Percentiles rank a stretch among this genome's conserved stretches.
These are phyloP conservation scores for Boletus rufocinnamomeus DNA, from an alignment of 768 basidiomycete species.

Conservation along the genomic window DNA sequence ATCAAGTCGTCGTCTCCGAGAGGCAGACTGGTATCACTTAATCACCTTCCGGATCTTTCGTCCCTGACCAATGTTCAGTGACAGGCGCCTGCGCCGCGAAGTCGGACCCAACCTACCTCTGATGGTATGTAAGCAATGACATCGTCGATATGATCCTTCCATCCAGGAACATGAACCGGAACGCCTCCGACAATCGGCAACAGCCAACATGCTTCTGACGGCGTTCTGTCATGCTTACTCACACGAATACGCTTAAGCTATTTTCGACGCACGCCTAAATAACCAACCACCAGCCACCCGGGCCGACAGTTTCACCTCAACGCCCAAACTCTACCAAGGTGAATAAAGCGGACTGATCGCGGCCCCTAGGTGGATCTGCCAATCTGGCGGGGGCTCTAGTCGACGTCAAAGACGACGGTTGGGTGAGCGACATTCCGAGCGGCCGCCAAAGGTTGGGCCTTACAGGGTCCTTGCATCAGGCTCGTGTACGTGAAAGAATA, in stretches of 20 bases:
- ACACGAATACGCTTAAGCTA: not conserved
- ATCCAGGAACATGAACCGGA: not conserved
- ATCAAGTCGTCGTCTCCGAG: not conserved
- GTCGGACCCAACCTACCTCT: not conserved
- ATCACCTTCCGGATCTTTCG: not conserved
- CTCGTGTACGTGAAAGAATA: not conserved
- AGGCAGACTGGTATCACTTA: not conserved
- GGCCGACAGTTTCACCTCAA: slow-evolving; percentile 1
- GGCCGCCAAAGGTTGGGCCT: not conserved
- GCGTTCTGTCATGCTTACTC: not conserved
- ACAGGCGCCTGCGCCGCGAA: not conserved
- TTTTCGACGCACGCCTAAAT: not conserved
- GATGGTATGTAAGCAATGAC: not conserved
- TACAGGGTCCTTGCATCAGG: not conserved
- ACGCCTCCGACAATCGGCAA: not conserved
- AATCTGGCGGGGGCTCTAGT: not conserved
- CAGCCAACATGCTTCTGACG: not conserved
- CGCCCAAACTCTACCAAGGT: not conserved
- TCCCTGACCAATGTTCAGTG: not conserved
- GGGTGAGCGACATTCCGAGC: not conserved
- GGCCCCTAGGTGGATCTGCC: not conserved
- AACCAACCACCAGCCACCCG: no score
- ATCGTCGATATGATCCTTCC: not conserved
- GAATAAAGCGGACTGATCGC: not conserved
- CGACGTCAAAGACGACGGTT: not conserved